Base-by-base conservation (phyloP, 805 yeast species). In the Metahyphopichia silvanorum region DNA sequence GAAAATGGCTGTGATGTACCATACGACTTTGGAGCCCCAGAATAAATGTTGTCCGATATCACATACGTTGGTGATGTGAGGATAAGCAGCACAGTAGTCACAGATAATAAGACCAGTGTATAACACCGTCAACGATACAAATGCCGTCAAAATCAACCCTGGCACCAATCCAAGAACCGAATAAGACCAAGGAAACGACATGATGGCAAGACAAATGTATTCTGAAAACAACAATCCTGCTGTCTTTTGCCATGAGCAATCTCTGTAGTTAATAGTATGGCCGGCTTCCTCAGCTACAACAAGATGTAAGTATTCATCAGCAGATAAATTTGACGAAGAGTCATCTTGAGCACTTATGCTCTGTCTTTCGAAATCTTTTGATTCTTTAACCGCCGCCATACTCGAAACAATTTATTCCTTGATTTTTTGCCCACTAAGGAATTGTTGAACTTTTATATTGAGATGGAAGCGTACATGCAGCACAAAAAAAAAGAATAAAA, bases 131-230 rank as follows among this genome's bases (percentile, higher is more conserved):
- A 65, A 39, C 2, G 80, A 64, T 4, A 76, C 76, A 32, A 71
- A 69, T 1, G 66, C 65, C 0, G 82, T 77, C 30, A 76, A 46
- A 18, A 77, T 71, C 17, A 77, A 55, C 1, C 82, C 83, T 2
- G 81, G 79, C 2, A 76, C 71, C 6, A 77, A 51, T 0, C 83
- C 83, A 13, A 77, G 53, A 3, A 76, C 76, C 3, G 81, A 74
- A 43, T 73, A 77, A 8, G 79, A 72, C 80, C 81, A 75, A 0
- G 83, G 83, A 49, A 77, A 77, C n/a, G 79, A 72, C 77, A 77
- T 66, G 37, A 76, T 74, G 10, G 82, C 82, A 39, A 77, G 59
- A 43, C 81, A 77, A 20, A 76, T 74, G 49, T 77, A 77, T 49
- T 77, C 82, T 2, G 78, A 71, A 40, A 77, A 73, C 32, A 77